Percentiles rank a stretch among this genome's conserved stretches.
These are phyloP conservation scores for Aureobasidium musti DNA, from an alignment of 2,329 filamentous ascomycete genomes.

Conservation along the genomic window DNA sequence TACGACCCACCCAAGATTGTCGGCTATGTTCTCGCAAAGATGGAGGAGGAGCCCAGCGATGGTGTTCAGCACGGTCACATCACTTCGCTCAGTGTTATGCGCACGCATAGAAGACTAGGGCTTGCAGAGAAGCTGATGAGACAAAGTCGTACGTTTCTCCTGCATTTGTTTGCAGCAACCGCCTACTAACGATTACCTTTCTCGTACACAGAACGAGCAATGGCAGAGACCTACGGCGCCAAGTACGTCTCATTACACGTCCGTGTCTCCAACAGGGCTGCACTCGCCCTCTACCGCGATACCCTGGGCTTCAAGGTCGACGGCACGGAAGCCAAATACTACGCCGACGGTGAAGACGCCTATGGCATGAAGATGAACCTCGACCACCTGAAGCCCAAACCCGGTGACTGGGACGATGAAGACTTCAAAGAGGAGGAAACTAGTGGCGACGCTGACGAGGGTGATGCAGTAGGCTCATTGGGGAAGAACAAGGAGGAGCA, in stretches of 20 bases:
- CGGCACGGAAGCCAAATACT: slow-evolving; percentile 86
- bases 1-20: slow-evolving; percentile 97
- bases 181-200: background rate
- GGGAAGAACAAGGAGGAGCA: slow-evolving; percentile 41
- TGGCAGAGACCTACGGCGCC: slow-evolving; percentile 92
- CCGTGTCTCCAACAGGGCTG: slow-evolving; percentile 87
- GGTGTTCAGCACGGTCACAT: slow-evolving; percentile 95
- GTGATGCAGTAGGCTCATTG: slow-evolving; percentile 43
- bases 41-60: slow-evolving; percentile 96
- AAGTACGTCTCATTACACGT: slow-evolving; percentile 96
- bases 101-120: slow-evolving; percentile 85
- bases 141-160: slow-evolving; percentile 73
- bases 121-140: slow-evolving; percentile 98
- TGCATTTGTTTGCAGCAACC: background rate
- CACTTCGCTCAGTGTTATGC: slow-evolving; percentile 92
- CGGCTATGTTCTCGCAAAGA: slow-evolving; percentile 98
- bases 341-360: slow-evolving; percentile 96
- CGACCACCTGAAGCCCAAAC: slow-evolving; percentile 56
- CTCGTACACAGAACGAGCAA: slow-evolving; percentile 70
- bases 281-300: slow-evolving; percentile 87
- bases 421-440: slow-evolving; percentile 39
- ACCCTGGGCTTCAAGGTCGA: slow-evolving; percentile 87
- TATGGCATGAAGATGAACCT: slow-evolving; percentile 92
- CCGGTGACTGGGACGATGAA: slow-evolving; percentile 51
- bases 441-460: slow-evolving; percentile 49